Evolutionary conservation across 345 rosid species (phyloP).

Genomic region (Ceriops tagal): DNA sequence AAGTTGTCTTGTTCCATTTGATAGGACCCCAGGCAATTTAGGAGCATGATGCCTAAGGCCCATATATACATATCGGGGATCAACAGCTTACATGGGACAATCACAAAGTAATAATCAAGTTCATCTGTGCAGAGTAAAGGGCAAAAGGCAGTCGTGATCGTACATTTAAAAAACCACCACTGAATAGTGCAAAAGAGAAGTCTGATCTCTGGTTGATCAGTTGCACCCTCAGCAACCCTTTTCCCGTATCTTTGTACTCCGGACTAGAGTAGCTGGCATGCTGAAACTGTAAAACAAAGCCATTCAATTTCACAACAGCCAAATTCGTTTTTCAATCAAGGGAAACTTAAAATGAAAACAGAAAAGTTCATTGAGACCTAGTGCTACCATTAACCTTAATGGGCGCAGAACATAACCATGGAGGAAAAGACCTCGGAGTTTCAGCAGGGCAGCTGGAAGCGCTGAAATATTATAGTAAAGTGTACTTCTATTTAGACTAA

Average conservation of each 20-base stretch:
- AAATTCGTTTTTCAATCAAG: not conserved
- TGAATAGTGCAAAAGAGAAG: conserved; percentile 59
- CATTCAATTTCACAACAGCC: not conserved
- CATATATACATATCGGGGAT: no score
- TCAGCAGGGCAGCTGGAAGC: conserved; percentile 14
- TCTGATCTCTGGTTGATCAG: conserved; percentile 79
- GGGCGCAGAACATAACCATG: not conserved
- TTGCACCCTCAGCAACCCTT: conserved; percentile 59
- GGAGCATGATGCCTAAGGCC: no score
- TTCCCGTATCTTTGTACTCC: conserved; percentile 44
- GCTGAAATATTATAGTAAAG: not conserved
- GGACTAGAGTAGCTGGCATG: conserved; percentile 32
- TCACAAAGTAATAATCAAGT: not conserved
- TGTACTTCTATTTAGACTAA: conserved; percentile 1
- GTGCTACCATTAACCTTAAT: not conserved
- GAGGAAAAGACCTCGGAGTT: not conserved
- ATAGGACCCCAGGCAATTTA: no score
- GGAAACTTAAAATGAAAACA: not conserved
- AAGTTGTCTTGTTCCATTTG: no score
- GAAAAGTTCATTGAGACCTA: not conserved
- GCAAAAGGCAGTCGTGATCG: conserved; percentile 10
- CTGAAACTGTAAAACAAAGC: conserved; percentile 4
- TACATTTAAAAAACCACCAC: conserved; percentile 58
- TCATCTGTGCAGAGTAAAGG: not conserved
- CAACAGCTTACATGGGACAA: not conserved